These are phyloP conservation scores for Epichloe typhina DNA, from an alignment of 2,329 filamentous ascomycete species.

Conservation along the genomic window DNA sequence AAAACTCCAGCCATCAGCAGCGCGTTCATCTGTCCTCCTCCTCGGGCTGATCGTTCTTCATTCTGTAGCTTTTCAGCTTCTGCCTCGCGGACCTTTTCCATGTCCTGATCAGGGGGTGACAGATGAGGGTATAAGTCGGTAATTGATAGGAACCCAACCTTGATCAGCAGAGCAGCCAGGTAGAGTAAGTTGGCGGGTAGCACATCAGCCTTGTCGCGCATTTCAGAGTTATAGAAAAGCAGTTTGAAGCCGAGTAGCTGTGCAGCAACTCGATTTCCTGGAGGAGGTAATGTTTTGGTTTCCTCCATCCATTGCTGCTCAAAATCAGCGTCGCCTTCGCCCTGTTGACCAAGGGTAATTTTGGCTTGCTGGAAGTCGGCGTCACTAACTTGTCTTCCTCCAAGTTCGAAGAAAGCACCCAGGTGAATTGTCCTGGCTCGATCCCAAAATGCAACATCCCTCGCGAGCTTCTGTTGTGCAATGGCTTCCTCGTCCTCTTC, in stretches of 20 bases:
- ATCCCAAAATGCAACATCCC: conserved; percentile 72
- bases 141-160: conserved; percentile 91
- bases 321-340: conserved; percentile 37
- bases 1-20: conserved; percentile 77
- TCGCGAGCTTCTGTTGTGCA: conserved; percentile 40
- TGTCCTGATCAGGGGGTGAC: conserved; percentile 71
- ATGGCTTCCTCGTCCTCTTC: conserved; percentile 56
- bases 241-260: conserved; percentile 95
- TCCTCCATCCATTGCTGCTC: conserved; percentile 63
- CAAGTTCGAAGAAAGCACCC: conserved; percentile 80
- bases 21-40: conserved; percentile 65
- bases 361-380: conserved; percentile 35
- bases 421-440: conserved; percentile 64
- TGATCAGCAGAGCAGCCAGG: conserved; percentile 81
- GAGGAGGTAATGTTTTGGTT: conserved; percentile 70
- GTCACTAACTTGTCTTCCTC: conserved; percentile 53
- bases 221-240: conserved; percentile 78
- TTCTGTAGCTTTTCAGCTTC: conserved; percentile 66
- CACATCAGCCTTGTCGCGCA: conserved; percentile 60
- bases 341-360: conserved; percentile 23
- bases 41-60: conserved; percentile 58
- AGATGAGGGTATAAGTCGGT: conserved; percentile 85
- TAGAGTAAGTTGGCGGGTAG: conserved; percentile 89
- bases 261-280: conserved; percentile 81
- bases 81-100: conserved; percentile 59